phyloP scores from a whole-genome alignment of 192 early-diverging fungal genomes.

The Umbelopsis sp. region DNA sequence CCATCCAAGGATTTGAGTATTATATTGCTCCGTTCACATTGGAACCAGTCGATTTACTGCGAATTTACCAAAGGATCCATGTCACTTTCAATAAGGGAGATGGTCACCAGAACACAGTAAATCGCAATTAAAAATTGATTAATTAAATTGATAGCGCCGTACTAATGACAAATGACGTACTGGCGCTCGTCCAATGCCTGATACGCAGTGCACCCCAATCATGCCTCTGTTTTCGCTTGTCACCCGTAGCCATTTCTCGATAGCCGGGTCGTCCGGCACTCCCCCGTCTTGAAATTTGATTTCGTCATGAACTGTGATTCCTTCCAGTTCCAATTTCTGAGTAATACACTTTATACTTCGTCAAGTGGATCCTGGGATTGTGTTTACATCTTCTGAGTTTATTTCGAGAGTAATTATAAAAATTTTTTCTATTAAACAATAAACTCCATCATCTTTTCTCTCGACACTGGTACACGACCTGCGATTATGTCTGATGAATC shows the following conservation, averaged over 20 bases:
- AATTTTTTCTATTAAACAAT: too few relatives aligned
- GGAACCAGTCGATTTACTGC: too few relatives aligned
- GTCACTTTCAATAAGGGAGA: constrained; percentile 74
- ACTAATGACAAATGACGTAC: constrained; percentile 40
- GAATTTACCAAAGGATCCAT: constrained; percentile 68
- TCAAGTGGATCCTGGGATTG: too few relatives aligned
- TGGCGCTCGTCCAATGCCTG: constrained; percentile 77
- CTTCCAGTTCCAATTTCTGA: constrained; percentile 41
- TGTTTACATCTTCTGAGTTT: too few relatives aligned
- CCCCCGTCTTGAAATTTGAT: constrained; percentile 72
- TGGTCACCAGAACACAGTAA: constrained; percentile 59
- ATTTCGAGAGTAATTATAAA: too few relatives aligned
- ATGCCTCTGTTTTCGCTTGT: constrained; percentile 33
- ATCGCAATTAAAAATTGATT: neutral
- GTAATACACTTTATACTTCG: too few relatives aligned
- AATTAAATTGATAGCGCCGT: too few relatives aligned
- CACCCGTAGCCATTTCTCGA: constrained; percentile 44
- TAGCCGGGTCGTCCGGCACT: constrained; percentile 46
- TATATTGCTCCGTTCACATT: too few relatives aligned
- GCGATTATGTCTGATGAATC: too few relatives aligned
- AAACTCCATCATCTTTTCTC: too few relatives aligned
- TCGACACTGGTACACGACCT: too few relatives aligned
- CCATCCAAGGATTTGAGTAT: too few relatives aligned
- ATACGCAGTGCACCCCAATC: constrained; percentile 72
- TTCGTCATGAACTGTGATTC: constrained; percentile 67